These are phyloP conservation scores for Pichia terricola DNA, from an alignment of 1,139 yeast genomes.

Conservation along the genomic window DNA sequence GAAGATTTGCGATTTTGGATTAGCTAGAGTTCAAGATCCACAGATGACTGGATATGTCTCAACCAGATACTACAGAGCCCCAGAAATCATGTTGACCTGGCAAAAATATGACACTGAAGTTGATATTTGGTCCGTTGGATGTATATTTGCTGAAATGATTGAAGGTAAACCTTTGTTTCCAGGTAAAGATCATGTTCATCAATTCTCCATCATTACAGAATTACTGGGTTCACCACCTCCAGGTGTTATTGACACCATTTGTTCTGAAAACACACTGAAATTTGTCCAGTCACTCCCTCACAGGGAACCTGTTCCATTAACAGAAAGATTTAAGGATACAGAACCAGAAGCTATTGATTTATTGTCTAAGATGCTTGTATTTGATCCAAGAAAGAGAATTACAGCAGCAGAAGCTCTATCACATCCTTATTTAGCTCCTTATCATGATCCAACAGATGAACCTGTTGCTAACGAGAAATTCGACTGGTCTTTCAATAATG, in stretches of 20 bases:
- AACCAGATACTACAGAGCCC: slow-evolving; percentile 94
- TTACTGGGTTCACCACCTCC: slow-evolving; percentile 92
- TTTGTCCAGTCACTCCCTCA: slow-evolving; percentile 92
- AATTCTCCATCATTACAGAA: slow-evolving; percentile 93
- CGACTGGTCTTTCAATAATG: slow-evolving; percentile 98
- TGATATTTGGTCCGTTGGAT: slow-evolving; percentile 99
- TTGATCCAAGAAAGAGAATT: slow-evolving; percentile 66
- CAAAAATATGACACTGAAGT: slow-evolving; percentile 98
- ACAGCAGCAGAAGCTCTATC: slow-evolving; percentile 84
- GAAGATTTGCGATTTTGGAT: slow-evolving; percentile 93
- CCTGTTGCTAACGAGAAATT: slow-evolving; percentile 89
- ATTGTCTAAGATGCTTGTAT: slow-evolving; percentile 75
- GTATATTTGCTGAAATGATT: slow-evolving; percentile 96
- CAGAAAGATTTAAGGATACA: slow-evolving; percentile 72
- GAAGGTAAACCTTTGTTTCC: slow-evolving; percentile 99
- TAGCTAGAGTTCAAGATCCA: slow-evolving; percentile 95
- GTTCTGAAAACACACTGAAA: slow-evolving; percentile 88
- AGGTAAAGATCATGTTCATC: slow-evolving; percentile 97
- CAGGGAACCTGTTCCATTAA: slow-evolving; percentile 82
- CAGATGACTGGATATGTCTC: slow-evolving; percentile 99
- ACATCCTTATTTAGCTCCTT: slow-evolving; percentile 93
- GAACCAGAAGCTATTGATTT: slow-evolving; percentile 91
- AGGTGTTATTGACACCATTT: slow-evolving; percentile 91
- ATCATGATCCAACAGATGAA: slow-evolving; percentile 96
- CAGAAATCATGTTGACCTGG: slow-evolving; percentile 99